Evolutionary conservation across 495 filamentous ascomycete species (phyloP), one percentile per base, ranked within the genome.

Genomic region (Xeromyces bisporus): DNA sequence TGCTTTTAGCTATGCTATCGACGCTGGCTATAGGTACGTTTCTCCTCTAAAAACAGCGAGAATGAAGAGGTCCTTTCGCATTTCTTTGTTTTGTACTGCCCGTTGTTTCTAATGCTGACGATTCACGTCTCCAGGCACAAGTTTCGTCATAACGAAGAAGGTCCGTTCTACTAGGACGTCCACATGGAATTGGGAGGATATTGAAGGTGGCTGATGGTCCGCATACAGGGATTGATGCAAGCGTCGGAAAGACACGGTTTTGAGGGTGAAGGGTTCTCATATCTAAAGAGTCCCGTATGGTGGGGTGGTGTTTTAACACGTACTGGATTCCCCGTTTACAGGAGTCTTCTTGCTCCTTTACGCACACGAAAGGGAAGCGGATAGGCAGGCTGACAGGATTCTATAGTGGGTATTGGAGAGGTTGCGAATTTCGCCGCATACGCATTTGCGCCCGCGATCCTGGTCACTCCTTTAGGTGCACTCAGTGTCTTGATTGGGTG

Each of bases 401-500:
- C 23, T 21, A 34, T 42, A 79, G 79, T 92, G 60, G 62, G 77
- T 23, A 48, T 80, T 23, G 89, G 89, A 38, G 89, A 97, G 56
- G 64, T 89, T 29, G 84, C 80, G 50, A 97, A 97, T 50, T 97
- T 97, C 50, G 84, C 85, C 15, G 89, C 89, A 34, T 97, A 97
- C 51, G 89, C 89, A 1, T 97, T 94, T 56, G 89, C 89, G 37
- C 89, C 89, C 23, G 89, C 89, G 3, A 97, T 97, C 50, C 64
- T 97, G 32, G 89, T 97, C 20, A 97, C 89, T 3, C 89, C 89
- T 9, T 56, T 97, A 21, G 89, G 89, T 23, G 89, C 89, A 24
- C 61, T 97, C 35, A 83, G 82, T 44, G 89, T 97, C 31, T 58
- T 97, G 45, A 93, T 97, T 47, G 91, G 87, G 73, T 77, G 54